phyloP scores from a whole-genome alignment of 2,329 filamentous ascomycete species.

The Periconia digitata region DNA sequence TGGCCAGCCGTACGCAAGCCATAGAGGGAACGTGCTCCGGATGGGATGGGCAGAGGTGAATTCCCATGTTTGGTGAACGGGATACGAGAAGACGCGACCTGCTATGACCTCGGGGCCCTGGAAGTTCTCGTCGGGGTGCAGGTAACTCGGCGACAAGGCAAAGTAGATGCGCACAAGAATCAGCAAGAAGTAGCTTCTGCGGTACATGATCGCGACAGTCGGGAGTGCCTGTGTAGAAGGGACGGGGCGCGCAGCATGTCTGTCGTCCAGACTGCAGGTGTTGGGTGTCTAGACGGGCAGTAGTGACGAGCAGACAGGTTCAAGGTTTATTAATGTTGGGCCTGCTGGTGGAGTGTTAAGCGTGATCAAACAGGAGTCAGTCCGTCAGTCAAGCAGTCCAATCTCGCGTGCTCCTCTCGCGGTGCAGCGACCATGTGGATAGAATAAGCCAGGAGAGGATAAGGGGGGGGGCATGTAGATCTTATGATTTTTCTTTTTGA shows the following conservation, averaged over 20 bases:
- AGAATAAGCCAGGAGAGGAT: slow-evolving; percentile 12
- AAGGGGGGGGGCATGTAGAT: background rate
- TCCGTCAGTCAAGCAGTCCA: background rate
- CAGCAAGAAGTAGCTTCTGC: slow-evolving; percentile 82
- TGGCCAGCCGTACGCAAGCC: slow-evolving; percentile 90
- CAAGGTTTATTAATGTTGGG: slow-evolving; percentile 17
- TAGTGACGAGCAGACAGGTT: slow-evolving; percentile 14
- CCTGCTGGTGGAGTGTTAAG: slow-evolving; percentile 14
- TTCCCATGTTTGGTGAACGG: slow-evolving; percentile 90
- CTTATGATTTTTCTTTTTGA: background rate
- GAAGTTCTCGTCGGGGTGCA: slow-evolving; percentile 98
- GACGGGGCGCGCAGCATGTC: slow-evolving; percentile 32
- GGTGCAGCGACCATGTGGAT: slow-evolving; percentile 24
- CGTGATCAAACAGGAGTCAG: slow-evolving; percentile 20
- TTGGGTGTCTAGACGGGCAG: too few relatives aligned
- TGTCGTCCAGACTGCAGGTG: slow-evolving; percentile 15
- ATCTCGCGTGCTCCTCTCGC: slow-evolving; percentile 15
- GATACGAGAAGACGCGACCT: slow-evolving; percentile 90
- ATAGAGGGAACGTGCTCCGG: slow-evolving; percentile 94
- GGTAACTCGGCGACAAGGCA: slow-evolving; percentile 89
- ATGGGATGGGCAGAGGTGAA: slow-evolving; percentile 87
- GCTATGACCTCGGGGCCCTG: slow-evolving; percentile 97
- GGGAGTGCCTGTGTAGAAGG: slow-evolving; percentile 14
- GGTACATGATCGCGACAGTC: slow-evolving; percentile 69
- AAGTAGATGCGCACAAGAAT: slow-evolving; percentile 90